Percentiles rank a stretch among this genome's conserved stretches.
These are phyloP conservation scores for Funneliformis mosseae DNA, from an alignment of 192 early-diverging fungal species.

Conservation along the genomic window DNA sequence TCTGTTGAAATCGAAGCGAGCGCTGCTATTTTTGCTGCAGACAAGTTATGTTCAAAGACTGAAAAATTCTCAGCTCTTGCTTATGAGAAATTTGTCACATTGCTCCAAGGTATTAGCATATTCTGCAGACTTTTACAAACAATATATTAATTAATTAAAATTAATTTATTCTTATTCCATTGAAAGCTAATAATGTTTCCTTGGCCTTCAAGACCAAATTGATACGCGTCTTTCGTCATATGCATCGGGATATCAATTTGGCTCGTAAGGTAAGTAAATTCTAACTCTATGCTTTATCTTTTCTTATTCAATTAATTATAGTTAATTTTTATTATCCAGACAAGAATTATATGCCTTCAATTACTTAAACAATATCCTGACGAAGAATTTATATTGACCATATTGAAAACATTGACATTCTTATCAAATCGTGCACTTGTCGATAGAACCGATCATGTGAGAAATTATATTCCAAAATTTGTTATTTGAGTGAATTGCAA, in stretches of 20 bases:
- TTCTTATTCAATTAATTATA: neutral
- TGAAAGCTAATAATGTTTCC: neutral
- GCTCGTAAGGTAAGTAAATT: slow-evolving; percentile 14
- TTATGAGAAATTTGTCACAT: slow-evolving; percentile 15
- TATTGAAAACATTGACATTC: slow-evolving; percentile 22
- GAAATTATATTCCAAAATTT: neutral
- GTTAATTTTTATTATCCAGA: neutral
- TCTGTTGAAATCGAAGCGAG: slow-evolving; percentile 17
- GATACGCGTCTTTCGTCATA: slow-evolving; percentile 22
- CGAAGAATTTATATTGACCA: neutral
- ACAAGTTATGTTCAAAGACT: slow-evolving; percentile 19
- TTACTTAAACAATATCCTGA: slow-evolving; percentile 1
- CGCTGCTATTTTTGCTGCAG: slow-evolving; percentile 29
- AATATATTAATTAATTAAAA: neutral
- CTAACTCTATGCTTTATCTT: neutral
- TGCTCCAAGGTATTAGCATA: neutral
- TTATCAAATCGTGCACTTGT: slow-evolving; percentile 23
- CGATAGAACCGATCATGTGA: slow-evolving; percentile 9
- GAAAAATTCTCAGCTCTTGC: slow-evolving; percentile 8
- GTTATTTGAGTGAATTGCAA: neutral
- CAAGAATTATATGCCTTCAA: slow-evolving; percentile 14
- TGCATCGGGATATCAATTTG: slow-evolving; percentile 24
- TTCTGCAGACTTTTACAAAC: neutral
- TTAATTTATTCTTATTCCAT: neutral
- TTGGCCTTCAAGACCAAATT: slow-evolving; percentile 10